A percentile compares a stretch with the other conserved stretches of the same genome.
Evolutionary conservation across 345 rosid genomes (phyloP).

Genomic region (Chamaenerion angustifolium): DNA sequence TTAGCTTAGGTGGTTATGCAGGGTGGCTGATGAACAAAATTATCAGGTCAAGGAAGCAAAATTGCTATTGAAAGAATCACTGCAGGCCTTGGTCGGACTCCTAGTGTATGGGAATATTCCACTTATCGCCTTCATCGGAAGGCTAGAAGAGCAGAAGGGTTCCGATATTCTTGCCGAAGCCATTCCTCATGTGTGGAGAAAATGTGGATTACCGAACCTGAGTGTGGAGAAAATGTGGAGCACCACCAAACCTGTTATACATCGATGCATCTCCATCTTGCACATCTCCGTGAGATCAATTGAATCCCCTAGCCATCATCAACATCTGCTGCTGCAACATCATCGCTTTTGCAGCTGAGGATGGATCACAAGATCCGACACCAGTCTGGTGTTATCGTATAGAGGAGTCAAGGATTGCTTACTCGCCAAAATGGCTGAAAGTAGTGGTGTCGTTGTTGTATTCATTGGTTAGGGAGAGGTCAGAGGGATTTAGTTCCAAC

Average conservation of each 20-base stretch:
- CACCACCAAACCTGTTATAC: constrained; percentile 43
- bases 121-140: constrained; percentile 80
- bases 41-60: constrained; percentile 69
- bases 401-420: constrained; percentile 21
- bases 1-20: too few relatives aligned
- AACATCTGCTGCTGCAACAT: constrained; percentile 42
- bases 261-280: constrained; percentile 34
- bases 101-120: constrained; percentile 70
- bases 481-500: constrained; percentile 23
- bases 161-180: constrained; percentile 77
- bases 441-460: constrained; percentile 13
- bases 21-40: too few relatives aligned
- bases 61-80: constrained; percentile 73
- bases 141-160: constrained; percentile 92
- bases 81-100: constrained; percentile 78
- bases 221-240: too few relatives aligned
- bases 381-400: constrained; percentile 39
- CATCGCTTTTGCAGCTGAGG: constrained; percentile 25
- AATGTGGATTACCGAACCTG: too few relatives aligned
- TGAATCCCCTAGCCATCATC: constrained; percentile 35
- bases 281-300: constrained; percentile 10
- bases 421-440: constrained; percentile 30
- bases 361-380: constrained; percentile 15
- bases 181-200: too few relatives aligned
- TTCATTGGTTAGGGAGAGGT: constrained; percentile 21